Base-by-base conservation (phyloP, 371 early-diverging fungal genomes). In the Zychaea mexicana region DNA sequence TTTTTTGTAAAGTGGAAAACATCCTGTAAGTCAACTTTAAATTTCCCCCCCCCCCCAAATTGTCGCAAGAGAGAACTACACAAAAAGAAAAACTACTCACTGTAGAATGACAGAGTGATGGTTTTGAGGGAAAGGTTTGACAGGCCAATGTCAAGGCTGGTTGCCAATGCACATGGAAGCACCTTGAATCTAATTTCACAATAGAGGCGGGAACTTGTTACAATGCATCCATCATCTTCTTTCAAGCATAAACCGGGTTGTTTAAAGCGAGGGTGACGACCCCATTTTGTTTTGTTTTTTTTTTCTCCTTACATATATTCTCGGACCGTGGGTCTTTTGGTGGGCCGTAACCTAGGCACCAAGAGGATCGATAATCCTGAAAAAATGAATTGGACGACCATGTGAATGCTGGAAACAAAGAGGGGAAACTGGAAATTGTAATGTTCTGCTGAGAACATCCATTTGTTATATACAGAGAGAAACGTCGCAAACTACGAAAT, bases 21-120 rank as follows among this genome's bases (percentile, higher is more conserved):
- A 49, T 22, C 21, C 49, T 17, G 5, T 42, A 42, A 12, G 4
- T 17, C 15, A 42, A 42, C 13, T n/a, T 17, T 12, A 42, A 42
- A n/a, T n/a, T n/a, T 33, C 33, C 12, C 12, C 33, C 33, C 5
- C 33, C 33, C 5, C 12, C 33, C 33, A 33, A 17, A 47, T n/a
- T n/a, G n/a, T n/a, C n/a, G n/a, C n/a, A n/a, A n/a, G n/a, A n/a
- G n/a, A n/a, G n/a, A n/a, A n/a, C n/a, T n/a, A 19, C 1, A n/a
- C 45, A 33, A 13, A 26, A 12, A 3, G 45, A 33, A 4, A 8
- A 19, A 45, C 24, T 33, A 68, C 81, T 76, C 79, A 83, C 88
- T 96, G 77, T 95, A 95, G 66, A 96, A 95, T 7, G 95, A 88
- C 26, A 96, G 84, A 0, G 96, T 89, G 52, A 96, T 93, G 30